These are phyloP conservation scores for Toxicodendron radicans DNA, from an alignment of 345 rosid species.

Conservation along the genomic window DNA sequence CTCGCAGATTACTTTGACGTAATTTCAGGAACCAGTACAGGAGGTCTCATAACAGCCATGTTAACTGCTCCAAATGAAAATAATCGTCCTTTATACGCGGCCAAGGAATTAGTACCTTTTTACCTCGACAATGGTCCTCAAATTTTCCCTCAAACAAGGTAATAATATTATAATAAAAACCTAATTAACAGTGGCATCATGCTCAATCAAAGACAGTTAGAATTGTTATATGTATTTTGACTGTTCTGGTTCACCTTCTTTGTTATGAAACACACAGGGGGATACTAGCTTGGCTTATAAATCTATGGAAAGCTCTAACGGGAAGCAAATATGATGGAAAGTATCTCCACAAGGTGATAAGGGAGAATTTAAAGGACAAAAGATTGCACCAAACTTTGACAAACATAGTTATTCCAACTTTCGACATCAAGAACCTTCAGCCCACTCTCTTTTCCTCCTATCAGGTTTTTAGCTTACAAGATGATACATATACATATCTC, in stretches of 20 bases:
- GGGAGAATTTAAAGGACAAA: conserved; percentile 32
- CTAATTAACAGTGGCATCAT: too few relatives aligned
- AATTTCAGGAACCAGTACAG: conserved; percentile 73
- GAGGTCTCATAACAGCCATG: conserved; percentile 69
- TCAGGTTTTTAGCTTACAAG: conserved; percentile 33
- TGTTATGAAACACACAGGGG: conserved; percentile 30
- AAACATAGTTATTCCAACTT: conserved; percentile 63
- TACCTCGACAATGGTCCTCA: conserved; percentile 54
- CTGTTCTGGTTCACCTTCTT: neutral
- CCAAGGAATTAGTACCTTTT: conserved; percentile 60
- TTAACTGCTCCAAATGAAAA: conserved; percentile 47
- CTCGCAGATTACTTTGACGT: conserved; percentile 78
- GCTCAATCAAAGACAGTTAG: too few relatives aligned
- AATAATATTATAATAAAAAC: neutral
- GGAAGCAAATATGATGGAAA: conserved; percentile 75
- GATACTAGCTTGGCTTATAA: conserved; percentile 26
- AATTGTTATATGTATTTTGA: too few relatives aligned
- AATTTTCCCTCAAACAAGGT: conserved; percentile 67
- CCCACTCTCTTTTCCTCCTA: conserved; percentile 66
- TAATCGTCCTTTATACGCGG: conserved; percentile 51
- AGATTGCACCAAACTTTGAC: conserved; percentile 63
- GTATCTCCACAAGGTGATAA: conserved; percentile 42
- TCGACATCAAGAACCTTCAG: conserved; percentile 67
- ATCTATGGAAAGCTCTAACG: conserved; percentile 40
- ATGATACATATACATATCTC: neutral